phyloP scores from a whole-genome alignment of 805 yeast genomes.

The Candida orba region DNA sequence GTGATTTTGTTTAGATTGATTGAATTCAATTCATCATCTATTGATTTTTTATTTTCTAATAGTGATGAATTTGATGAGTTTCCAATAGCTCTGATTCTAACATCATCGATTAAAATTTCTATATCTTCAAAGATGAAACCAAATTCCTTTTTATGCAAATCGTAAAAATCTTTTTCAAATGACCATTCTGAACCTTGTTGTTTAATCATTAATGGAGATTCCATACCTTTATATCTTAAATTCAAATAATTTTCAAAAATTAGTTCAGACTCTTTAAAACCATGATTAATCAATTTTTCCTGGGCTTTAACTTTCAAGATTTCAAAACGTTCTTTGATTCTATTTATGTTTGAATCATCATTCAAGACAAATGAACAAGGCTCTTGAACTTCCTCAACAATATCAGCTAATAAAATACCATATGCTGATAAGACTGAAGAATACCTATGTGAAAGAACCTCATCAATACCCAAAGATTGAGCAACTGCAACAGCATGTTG shows the following conservation, averaged over 20 bases:
- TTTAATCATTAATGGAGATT: constrained; percentile 72
- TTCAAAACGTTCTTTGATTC: constrained; percentile 39
- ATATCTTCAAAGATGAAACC: constrained; percentile 58
- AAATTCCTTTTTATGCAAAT: constrained; percentile 60
- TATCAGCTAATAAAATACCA: constrained; percentile 84
- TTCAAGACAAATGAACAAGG: constrained; percentile 49
- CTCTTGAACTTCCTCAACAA: constrained; percentile 71
- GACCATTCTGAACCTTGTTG: constrained; percentile 21
- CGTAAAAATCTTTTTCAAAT: constrained; percentile 40
- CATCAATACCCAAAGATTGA: constrained; percentile 55
- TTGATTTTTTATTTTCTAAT: constrained; percentile 32
- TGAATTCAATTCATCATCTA: constrained; percentile 47
- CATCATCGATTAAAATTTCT: constrained; percentile 60
- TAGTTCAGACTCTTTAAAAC: constrained; percentile 40
- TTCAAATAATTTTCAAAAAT: constrained; percentile 61
- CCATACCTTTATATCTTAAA: constrained; percentile 83
- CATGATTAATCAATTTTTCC: constrained; percentile 41
- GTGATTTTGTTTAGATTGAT: constrained; percentile 23
- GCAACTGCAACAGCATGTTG: constrained; percentile 83
- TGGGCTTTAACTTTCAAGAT: constrained; percentile 37
- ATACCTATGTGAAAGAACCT: constrained; percentile 69
- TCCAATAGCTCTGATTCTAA: constrained; percentile 71
- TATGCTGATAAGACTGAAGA: constrained; percentile 83
- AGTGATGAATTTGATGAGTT: constrained; percentile 29
- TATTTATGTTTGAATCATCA: constrained; percentile 20